Conservation (phyloP, 129 eudicot genomes). For the Centaurea solstitialis region DNA sequence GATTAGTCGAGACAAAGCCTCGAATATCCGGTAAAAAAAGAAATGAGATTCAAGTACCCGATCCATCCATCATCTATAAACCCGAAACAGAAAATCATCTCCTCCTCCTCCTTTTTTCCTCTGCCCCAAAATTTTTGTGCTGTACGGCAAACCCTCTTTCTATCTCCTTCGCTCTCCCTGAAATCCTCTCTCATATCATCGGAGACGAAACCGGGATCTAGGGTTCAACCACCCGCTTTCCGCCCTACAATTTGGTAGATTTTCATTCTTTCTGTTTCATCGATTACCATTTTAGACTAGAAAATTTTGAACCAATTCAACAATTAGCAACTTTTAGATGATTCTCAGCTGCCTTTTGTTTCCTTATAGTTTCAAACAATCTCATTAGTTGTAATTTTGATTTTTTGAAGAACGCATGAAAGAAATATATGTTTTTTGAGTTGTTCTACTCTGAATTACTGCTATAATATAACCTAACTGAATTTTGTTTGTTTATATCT, state of each 20-base stretch:
- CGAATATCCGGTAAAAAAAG: too few relatives aligned
- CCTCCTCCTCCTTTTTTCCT: constrained; percentile 9
- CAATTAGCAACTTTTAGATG: constrained; percentile 2
- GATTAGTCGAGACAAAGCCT: too few relatives aligned
- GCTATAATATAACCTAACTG: constrained; percentile 2
- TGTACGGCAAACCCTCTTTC: constrained; percentile 24
- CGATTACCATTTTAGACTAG: not conserved
- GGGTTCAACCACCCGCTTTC: constrained; percentile 22
- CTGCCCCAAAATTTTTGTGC: constrained; percentile 1
- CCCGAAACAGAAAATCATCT: constrained; percentile 31
- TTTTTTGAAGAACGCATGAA: not conserved
- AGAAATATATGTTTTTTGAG: not conserved
- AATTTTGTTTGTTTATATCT: not conserved
- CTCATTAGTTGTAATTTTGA: constrained; percentile 21
- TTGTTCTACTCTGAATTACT: constrained; percentile 9
- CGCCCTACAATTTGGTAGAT: constrained; percentile 23
- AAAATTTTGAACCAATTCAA: constrained; percentile 1
- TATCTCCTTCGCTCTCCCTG: constrained; percentile 22
- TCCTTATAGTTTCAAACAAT: constrained; percentile 6
- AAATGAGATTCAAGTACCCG: constrained; percentile 6
- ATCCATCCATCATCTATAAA: constrained; percentile 23
- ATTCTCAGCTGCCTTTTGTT: constrained; percentile 18
- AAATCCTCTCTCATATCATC: constrained; percentile 15
- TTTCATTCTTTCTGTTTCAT: constrained; percentile 12
- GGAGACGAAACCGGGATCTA: constrained; percentile 34